phyloP scores from a whole-genome alignment of 1,284 basidiomycete species.

The Sparassis latifolia region DNA sequence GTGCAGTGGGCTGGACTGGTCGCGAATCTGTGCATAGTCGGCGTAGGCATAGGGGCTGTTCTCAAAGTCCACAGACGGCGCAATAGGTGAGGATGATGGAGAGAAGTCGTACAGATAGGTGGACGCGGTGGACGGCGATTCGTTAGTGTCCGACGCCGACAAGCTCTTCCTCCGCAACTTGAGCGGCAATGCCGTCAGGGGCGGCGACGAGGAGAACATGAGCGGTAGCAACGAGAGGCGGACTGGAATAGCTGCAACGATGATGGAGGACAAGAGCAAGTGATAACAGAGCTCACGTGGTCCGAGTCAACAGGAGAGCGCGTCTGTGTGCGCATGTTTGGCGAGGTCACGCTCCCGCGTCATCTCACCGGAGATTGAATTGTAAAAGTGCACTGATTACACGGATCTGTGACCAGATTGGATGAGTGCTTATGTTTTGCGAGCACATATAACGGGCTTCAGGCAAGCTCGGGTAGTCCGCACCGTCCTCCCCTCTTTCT shows the following conservation, averaged over 20 bases:
- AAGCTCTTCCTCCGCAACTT: conserved; percentile 19
- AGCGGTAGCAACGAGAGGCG: not conserved
- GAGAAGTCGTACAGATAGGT: conserved; percentile 5
- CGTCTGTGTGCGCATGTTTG: conserved; percentile 20
- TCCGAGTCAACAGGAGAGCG: conserved; percentile 14
- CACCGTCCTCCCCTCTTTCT: not conserved
- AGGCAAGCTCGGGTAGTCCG: not conserved
- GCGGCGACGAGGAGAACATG: conserved; percentile 3
- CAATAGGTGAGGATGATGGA: conserved; percentile 4
- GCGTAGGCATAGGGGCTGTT: conserved; percentile 7
- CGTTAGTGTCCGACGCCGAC: conserved; percentile 11
- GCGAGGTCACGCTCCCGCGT: conserved; percentile 12
- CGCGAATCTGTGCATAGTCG: conserved; percentile 2
- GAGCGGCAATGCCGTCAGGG: conserved; percentile 12
- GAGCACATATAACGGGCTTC: conserved; percentile 3
- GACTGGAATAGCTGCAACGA: not conserved
- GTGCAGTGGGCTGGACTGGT: conserved; percentile 6
- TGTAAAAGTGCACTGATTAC: not conserved
- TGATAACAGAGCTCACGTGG: conserved; percentile 9
- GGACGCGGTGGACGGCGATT: conserved; percentile 8
- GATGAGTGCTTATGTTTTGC: no score
- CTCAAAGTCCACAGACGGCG: conserved; percentile 8
- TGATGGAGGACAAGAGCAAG: conserved; percentile 3
- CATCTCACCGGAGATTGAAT: conserved; percentile 1
- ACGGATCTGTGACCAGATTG: no score